Conservation (phyloP, 805 yeast genomes). For the Kazachstania viticola region DNA sequence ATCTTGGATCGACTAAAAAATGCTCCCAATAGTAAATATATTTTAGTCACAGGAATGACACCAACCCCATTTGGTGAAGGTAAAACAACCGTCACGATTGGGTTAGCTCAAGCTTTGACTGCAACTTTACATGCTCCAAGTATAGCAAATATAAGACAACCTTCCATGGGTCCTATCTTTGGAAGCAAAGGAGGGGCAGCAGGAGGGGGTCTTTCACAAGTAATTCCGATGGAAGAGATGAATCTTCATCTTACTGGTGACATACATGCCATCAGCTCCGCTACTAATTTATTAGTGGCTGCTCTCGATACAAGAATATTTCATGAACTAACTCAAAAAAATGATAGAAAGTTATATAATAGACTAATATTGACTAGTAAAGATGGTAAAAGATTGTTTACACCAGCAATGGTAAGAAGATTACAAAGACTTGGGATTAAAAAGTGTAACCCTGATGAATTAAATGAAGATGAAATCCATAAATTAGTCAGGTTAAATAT, state of each 20-base stretch:
- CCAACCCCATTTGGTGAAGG: slow-evolving; percentile 99
- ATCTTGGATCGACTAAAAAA: slow-evolving; percentile 55
- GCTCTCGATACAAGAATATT: slow-evolving; percentile 95
- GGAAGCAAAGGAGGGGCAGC: slow-evolving; percentile 99
- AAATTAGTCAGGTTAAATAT: slow-evolving; percentile 76
- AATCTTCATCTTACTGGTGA: slow-evolving; percentile 97
- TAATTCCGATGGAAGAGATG: slow-evolving; percentile 97
- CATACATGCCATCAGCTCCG: slow-evolving; percentile 91
- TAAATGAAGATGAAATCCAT: slow-evolving; percentile 64
- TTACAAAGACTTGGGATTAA: slow-evolving; percentile 69
- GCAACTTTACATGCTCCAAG: slow-evolving; percentile 76
- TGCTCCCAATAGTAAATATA: slow-evolving; percentile 67
- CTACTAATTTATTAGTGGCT: slow-evolving; percentile 88
- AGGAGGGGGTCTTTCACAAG: slow-evolving; percentile 97
- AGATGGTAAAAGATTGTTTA: slow-evolving; percentile 59
- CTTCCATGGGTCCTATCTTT: slow-evolving; percentile 98
- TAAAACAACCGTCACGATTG: slow-evolving; percentile 91
- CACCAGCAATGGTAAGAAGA: slow-evolving; percentile 68
- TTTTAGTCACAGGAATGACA: slow-evolving; percentile 92
- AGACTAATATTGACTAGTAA: slow-evolving; percentile 80
- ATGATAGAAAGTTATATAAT: slow-evolving; percentile 65
- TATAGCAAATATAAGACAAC: slow-evolving; percentile 93
- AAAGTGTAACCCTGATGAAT: slow-evolving; percentile 68
- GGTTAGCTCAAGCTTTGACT: slow-evolving; percentile 89
- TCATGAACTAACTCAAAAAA: slow-evolving; percentile 80